Base-by-base conservation (phyloP, 352 stramenopile genomes). In the Globisporangium uncinulatum region DNA sequence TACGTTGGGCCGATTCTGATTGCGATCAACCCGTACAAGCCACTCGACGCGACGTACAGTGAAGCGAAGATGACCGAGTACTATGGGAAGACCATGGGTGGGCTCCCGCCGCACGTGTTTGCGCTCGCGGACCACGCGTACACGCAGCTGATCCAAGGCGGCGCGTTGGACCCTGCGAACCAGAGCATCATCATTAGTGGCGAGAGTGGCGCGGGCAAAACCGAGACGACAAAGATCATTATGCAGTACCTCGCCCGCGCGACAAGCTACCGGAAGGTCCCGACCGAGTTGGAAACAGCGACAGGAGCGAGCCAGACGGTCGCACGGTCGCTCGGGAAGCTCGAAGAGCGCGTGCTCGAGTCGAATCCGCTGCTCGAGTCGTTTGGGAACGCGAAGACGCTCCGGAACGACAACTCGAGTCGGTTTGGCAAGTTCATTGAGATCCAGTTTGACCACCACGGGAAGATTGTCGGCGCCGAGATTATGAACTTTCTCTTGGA, bases 381-480 rank as follows among this genome's bases (percentile, higher is more conserved):
- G 13, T 96, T 96, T 65, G 87, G 87, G 48, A 96, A 96, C 57
- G 87, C 87, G 48, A 95, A 98, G 73, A 99, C 96, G 17, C 69
- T 98, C 51, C 76, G 96, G 37, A 99, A 99, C 66, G 95, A 99
- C 71, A 99, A 99, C 66, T 98, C 87, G 21, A 97, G 80, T 74
- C 81, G 96, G 57, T 99, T 99, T 66, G 96, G 96, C 48, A 98
- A 99, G 73, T 98, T 98, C 59, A 98, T 98, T 52, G 91, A 98
- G 74, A 97, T 99, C 63, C 85, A 92, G 49, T 99, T 99, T 67
- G 87, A 95, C 61, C 83, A 94, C 59, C 85, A 95, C 47, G 89
- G 89, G 48, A 95, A 92, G 62, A 97, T 97, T 58, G 83, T 95
- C 2, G 84, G 87, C 20, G 84, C 83, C 17, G 82, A 94, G 67